phyloP scores from a whole-genome alignment of 148 eudicot genomes.

The Arctostaphylos glauca region DNA sequence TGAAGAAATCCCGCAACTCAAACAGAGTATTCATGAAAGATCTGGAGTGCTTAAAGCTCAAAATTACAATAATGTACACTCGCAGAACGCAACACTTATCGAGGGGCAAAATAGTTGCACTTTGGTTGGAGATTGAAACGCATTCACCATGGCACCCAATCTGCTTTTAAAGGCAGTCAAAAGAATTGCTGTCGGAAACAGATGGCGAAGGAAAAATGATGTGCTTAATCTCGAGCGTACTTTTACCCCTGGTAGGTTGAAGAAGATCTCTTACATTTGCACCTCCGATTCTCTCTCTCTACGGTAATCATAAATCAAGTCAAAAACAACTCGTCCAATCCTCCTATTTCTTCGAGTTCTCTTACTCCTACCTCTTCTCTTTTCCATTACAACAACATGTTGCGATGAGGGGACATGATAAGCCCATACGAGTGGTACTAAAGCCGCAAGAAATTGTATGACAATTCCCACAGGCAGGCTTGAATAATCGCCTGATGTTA shows the following conservation, averaged over 20 bases:
- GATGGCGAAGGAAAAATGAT: background rate
- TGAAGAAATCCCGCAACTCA: background rate
- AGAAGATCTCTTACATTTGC: slow-evolving; percentile 15
- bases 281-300: slow-evolving; percentile 56
- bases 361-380: slow-evolving; percentile 49
- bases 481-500: slow-evolving; percentile 55
- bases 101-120: background rate
- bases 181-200: background rate
- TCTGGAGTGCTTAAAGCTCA: background rate
- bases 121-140: background rate
- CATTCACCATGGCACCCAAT: background rate
- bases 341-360: slow-evolving; percentile 48
- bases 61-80: background rate
- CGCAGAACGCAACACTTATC: background rate
- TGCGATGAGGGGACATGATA: slow-evolving; percentile 38
- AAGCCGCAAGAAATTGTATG: slow-evolving; percentile 67
- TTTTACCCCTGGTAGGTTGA: background rate
- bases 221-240: background rate
- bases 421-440: slow-evolving; percentile 69
- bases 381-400: slow-evolving; percentile 36
- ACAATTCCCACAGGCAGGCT: slow-evolving; percentile 62
- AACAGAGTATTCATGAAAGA: background rate
- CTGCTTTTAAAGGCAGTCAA: background rate
- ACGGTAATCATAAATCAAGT: slow-evolving; percentile 35
- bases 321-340: slow-evolving; percentile 51